phyloP scores from a whole-genome alignment of 441 rosid species.

The Adansonia madagascariensis region DNA sequence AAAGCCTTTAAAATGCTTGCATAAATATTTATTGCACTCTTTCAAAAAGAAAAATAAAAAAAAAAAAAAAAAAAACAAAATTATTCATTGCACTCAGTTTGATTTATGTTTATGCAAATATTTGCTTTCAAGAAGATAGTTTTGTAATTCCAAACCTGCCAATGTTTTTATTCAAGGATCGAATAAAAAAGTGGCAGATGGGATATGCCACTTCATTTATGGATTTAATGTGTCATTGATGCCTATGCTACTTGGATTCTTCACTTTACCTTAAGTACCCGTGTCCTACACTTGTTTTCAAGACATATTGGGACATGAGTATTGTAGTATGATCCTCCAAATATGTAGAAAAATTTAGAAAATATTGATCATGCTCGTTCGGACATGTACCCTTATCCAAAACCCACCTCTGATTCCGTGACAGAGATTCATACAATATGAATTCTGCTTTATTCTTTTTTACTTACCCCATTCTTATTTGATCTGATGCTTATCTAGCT shows the following conservation, averaged over 20 bases:
- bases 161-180: constrained; percentile 11
- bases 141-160: constrained; percentile 17
- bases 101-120: background rate
- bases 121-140: background rate
- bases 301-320: too few species aligned
- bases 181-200: background rate
- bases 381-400: too few species aligned
- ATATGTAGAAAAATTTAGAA: too few species aligned
- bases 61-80: background rate
- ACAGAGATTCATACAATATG: background rate
- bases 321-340: too few species aligned
- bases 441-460: background rate
- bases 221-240: background rate
- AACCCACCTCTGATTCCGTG: too few species aligned
- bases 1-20: background rate
- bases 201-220: constrained; percentile 2
- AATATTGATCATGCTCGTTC: too few species aligned
- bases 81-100: background rate
- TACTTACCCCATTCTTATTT: background rate
- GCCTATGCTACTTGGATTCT: too few species aligned
- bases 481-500: constrained; percentile 46
- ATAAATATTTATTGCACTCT: background rate
- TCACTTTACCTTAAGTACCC: too few species aligned
- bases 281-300: too few species aligned
- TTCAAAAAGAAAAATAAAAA: background rate